These are phyloP conservation scores for Austroboletus festivus DNA, from an alignment of 768 basidiomycete genomes.

Conservation along the genomic window DNA sequence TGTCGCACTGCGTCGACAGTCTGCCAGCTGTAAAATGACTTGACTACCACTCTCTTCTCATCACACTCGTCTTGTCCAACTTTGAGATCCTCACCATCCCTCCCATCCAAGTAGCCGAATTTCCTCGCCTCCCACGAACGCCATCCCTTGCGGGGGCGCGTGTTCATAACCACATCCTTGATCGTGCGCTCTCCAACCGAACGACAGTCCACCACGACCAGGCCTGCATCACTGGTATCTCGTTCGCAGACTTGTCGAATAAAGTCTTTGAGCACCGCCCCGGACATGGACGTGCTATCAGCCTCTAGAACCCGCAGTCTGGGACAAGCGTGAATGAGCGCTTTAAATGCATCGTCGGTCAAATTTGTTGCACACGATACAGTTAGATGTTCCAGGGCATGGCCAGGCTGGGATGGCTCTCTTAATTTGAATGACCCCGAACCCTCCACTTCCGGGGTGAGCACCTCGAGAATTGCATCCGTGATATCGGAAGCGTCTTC, in stretches of 20 bases:
- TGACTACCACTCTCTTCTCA: slow-evolving; percentile 64
- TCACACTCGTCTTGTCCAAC: slow-evolving; percentile 83
- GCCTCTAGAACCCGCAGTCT: slow-evolving; percentile 67
- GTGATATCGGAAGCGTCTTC: slow-evolving; percentile 77
- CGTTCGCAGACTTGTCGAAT: slow-evolving; percentile 53
- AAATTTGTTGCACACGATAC: slow-evolving; percentile 67
- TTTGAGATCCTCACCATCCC: slow-evolving; percentile 64
- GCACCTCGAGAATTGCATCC: slow-evolving; percentile 61
- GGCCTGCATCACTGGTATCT: slow-evolving; percentile 44
- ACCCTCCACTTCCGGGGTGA: slow-evolving; percentile 47
- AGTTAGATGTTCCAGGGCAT: slow-evolving; percentile 66
- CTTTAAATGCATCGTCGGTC: slow-evolving; percentile 58
- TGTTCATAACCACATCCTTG: slow-evolving; percentile 55
- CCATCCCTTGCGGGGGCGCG: slow-evolving; percentile 72
- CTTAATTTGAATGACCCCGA: slow-evolving; percentile 9
- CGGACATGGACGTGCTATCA: slow-evolving; percentile 74
- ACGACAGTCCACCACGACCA: slow-evolving; percentile 77
- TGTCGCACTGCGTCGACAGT: slow-evolving; percentile 73
- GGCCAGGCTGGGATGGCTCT: slow-evolving; percentile 48
- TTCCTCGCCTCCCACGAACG: slow-evolving; percentile 69
- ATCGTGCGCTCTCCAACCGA: slow-evolving; percentile 58
- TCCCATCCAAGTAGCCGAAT: slow-evolving; percentile 65
- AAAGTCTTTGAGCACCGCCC: slow-evolving; percentile 62
- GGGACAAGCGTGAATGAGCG: slow-evolving; percentile 62
- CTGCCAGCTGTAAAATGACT: slow-evolving; percentile 86